A percentile compares a stretch with the other conserved stretches of the same genome.
Conservation (phyloP, 768 basidiomycete species). For the Lactarius hengduanensis region DNA sequence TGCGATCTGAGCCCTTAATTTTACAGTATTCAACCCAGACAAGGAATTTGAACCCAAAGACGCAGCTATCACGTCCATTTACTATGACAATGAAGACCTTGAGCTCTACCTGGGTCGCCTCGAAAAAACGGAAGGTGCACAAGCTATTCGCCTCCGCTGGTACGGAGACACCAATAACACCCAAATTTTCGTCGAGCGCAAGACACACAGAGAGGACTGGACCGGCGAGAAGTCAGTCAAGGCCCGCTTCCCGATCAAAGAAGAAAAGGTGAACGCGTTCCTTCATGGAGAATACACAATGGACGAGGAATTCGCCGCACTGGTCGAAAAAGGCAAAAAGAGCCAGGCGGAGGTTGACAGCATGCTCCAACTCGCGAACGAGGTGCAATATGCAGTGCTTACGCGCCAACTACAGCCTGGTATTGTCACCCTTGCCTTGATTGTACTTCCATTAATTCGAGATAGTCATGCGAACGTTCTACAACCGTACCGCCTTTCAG, state of each 20-base stretch:
- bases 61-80: conserved; percentile 94
- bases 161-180: conserved; percentile 87
- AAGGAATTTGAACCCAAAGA: conserved; percentile 90
- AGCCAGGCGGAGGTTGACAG: conserved; percentile 84
- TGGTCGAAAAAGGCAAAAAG: conserved; percentile 91
- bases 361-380: conserved; percentile 96
- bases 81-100: conserved; percentile 94
- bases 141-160: conserved; percentile 95
- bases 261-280: conserved; percentile 90
- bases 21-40: conserved; percentile 83
- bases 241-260: conserved; percentile 93
- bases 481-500: conserved; percentile 98
- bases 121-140: conserved; percentile 98
- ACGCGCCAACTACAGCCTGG: conserved; percentile 82
- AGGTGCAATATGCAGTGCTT: conserved; percentile 89
- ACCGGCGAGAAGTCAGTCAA: conserved; percentile 99
- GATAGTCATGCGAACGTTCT: conserved; percentile 93
- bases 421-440: conserved; percentile 36
- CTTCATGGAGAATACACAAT: conserved; percentile 87
- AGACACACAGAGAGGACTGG: conserved; percentile 97
- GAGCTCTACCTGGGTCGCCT: conserved; percentile 95
- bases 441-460: not conserved
- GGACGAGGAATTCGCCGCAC: conserved; percentile 87
- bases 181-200: conserved; percentile 85
- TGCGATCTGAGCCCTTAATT: conserved; percentile 18